Base-by-base conservation (phyloP, 163 green algal species). In the Chloromonas sp. region DNA sequence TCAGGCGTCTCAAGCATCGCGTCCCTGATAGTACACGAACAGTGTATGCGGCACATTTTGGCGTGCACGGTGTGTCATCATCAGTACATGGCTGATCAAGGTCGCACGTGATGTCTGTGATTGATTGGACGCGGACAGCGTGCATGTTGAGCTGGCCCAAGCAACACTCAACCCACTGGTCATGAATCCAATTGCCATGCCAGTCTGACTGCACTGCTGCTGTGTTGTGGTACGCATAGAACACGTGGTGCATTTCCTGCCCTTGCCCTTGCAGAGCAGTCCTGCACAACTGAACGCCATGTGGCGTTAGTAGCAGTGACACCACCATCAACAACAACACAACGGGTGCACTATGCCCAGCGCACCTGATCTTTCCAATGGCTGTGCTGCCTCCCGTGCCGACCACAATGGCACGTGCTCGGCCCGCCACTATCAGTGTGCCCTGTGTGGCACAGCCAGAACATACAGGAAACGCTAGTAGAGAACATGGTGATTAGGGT, bases 1-100 rank as follows among this genome's bases (percentile, higher is more conserved):
- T 98, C 95, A 87, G 98, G 94, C 71, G 91, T 87, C 79, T 88
- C 84, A 57, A 85, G 82, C 87, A 96, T 93, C 0, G 90, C 87
- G 85, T 94, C 89, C 86, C 89, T 90, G 89, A 15, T 11, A 2
- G 74, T 76, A 77, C 66, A 81, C 5, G 60, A 60, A 74, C 11
- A 11, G 5, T 74, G 66, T 11, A 74, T 74, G 66, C 66, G 66
- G 66, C 11, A 5, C 5, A 74, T 74, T 74, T 5, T 74, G 66
- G 66, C 11, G 11, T 74, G 36, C 36, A 36, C 36, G 36, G 36
- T 36, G 36, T 36, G 36, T 36, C 36, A 36, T 36, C 36, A 36
- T 36, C 36, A 36, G 36, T 36, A 36, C 36, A 36, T 36, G 36
- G 66, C 66, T 15, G 5, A 74, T 11, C 11, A 5, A 74, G 66